Evolutionary conservation across 305 asterid genomes (phyloP).

Genomic region (Euphrasia arctica): DNA sequence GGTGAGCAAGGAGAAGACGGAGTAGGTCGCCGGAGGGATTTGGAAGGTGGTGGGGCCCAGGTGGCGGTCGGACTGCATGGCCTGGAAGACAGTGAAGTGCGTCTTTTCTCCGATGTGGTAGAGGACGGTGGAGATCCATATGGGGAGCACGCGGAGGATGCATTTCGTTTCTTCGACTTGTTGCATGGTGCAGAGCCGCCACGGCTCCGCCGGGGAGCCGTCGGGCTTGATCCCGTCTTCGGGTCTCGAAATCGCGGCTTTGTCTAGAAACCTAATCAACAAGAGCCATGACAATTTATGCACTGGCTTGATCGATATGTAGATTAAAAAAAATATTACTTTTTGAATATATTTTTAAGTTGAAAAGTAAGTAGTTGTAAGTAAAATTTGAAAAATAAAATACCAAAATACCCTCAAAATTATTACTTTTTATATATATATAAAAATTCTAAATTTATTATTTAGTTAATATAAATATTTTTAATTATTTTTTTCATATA

Average conservation of each 20-base stretch:
- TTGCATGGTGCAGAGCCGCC: conserved; percentile 54
- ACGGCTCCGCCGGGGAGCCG: conserved; percentile 42
- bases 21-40: conserved; percentile 57
- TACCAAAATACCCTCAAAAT: too few species aligned
- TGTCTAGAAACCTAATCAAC: conserved; percentile 33
- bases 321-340: too few species aligned
- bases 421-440: too few species aligned
- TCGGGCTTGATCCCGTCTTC: conserved; percentile 39
- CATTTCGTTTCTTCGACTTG: conserved; percentile 59
- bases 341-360: too few species aligned
- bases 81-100: conserved; percentile 60
- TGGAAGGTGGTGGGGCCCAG: conserved; percentile 35
- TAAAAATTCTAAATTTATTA: too few species aligned
- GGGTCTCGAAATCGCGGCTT: conserved; percentile 40
- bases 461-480: too few species aligned
- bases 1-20: conserved; percentile 50
- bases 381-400: too few species aligned
- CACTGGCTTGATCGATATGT: too few species aligned
- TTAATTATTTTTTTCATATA: too few species aligned
- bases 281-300: too few species aligned
- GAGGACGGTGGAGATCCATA: conserved; percentile 49
- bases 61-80: conserved; percentile 51
- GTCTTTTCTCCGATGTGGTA: conserved; percentile 48
- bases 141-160: conserved; percentile 44
- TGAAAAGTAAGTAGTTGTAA: too few species aligned